Base-by-base conservation (phyloP, 2,329 filamentous ascomycete genomes). In the Xylaria sp. region DNA sequence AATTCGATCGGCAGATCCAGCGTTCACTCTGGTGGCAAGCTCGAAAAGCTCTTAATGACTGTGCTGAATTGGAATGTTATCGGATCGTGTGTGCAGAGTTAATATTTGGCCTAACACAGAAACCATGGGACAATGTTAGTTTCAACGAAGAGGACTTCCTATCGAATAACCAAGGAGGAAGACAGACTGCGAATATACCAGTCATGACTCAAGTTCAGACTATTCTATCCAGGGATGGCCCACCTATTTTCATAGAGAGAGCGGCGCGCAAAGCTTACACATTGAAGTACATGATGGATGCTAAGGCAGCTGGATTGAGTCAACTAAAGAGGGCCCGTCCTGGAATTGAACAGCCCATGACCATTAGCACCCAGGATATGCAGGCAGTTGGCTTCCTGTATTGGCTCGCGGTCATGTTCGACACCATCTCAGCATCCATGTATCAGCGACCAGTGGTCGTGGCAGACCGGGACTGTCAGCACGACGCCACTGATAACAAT, bases 71-170 rank as follows among this genome's bases (percentile, higher is more conserved):
- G 23, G 39, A 45, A 32, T 58, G 56, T 8, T 58, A 58, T 23
- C 39, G 56, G 39, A 28, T 45, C 45, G 56, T 58, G 9, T 58
- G 36, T 58, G 56, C 39, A 45, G 56, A 58, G 39, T 34, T 58
- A n/a, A 45, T 45, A 45, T 58, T 58, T n/a, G 36, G 56, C 56
- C 39, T 45, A 25, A 58, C 39, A 34, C 39, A 58, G 28, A 58
- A 58, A 32, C 56, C 56, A 32, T 58, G 36, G 56, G 56, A 58
- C 10, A 58, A 8, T 12, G 41, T 15, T 34, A 12, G 30, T 34
- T 23, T 10, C 28, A 20, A 30, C 15, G 46, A 50, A 9, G 15
- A 25, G 3, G 46, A 50, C 46, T 50, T 25, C 15, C 46, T 50
- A 10, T n/a, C 46, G 6, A 50, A 50, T 18, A 30, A 50, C 13